Percentiles rank a stretch among this genome's conserved stretches.
phyloP scores from a whole-genome alignment of 2,329 filamentous ascomycete genomes.

The Rhinocladiella similis region DNA sequence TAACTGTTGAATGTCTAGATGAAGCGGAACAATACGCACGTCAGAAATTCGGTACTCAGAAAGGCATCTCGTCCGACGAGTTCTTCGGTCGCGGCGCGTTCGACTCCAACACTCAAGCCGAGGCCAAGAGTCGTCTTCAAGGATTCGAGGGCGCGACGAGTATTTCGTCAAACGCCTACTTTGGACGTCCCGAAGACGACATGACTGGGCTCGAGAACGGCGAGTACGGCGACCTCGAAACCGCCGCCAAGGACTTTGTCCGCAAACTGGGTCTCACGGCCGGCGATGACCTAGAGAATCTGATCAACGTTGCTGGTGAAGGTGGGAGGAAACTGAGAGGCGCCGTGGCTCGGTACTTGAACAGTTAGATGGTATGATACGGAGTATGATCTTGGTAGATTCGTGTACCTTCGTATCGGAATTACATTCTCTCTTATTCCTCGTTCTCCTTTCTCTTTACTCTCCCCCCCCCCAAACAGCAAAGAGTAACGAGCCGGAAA shows the following conservation, averaged over 20 bases:
- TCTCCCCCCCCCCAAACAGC: too few species aligned
- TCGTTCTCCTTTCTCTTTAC: too few species aligned
- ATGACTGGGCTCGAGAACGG: constrained; percentile 61
- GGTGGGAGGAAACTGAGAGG: constrained; percentile 80
- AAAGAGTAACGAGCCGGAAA: too few species aligned
- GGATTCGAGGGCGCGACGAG: constrained; percentile 89
- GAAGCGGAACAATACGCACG: constrained; percentile 83
- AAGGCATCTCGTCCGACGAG: constrained; percentile 96
- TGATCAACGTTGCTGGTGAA: constrained; percentile 79
- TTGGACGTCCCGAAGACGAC: constrained; percentile 87
- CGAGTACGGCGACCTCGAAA: constrained; percentile 84
- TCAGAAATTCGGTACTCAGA: constrained; percentile 85
- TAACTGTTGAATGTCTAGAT: too few species aligned
- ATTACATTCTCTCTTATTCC: too few species aligned
- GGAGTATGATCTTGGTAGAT: too few species aligned
- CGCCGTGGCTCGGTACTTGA: constrained; percentile 51
- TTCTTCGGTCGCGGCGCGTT: constrained; percentile 92
- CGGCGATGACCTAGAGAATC: constrained; percentile 90
- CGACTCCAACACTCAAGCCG: constrained; percentile 75
- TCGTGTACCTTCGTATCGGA: too few species aligned
- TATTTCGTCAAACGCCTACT: constrained; percentile 97
- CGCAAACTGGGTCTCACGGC: constrained; percentile 94
- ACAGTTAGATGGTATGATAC: constrained; percentile 37
- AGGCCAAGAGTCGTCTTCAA: constrained; percentile 83
- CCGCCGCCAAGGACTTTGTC: constrained; percentile 93